Base-by-base conservation (phyloP, 805 yeast species). In the Yarrowia sp. region DNA sequence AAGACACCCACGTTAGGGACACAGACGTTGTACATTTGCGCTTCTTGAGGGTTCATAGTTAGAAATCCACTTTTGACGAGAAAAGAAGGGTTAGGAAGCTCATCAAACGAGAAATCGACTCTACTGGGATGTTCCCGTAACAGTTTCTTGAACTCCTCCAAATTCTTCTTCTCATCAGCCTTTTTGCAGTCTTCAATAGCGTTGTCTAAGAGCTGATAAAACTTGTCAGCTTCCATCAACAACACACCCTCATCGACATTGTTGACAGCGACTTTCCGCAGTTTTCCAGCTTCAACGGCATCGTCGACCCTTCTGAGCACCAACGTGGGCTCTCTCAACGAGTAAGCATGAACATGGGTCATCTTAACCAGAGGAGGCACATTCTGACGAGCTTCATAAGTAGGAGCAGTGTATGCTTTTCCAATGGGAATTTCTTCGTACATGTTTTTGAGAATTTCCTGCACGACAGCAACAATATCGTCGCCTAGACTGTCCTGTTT, bases 1-100 rank as follows among this genome's bases (percentile, higher is more conserved):
- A 74, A 74, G 7, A 76, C 71, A 2, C 83, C 83, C 35, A 79
- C 75, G 49, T 74, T 73, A 0, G 83, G 83, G 1, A 79, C 67
- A 4, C 80, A 73, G 9, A 80, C 69, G 3, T 70, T 69, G 70
- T 78, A 77, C 14, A 72, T 73, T 16, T 78, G 79, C 1, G 74
- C 73, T 7, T 70, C 67, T 7, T 77, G 76, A 1, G 80, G 76
- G 10, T 74, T 74, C 14, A 79, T 71, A 2, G 80, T 77, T 15
- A 81, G 74, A 69, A 77, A 75, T 5, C 83, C 83, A 15, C 72
- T 67, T 1, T 63, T 45, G 7, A 79, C 70, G 15, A 79, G 70
- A 7, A 58, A 69, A 10, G 69, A 61, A n/a, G 65, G 32, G n/a
- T 68, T 72, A 12, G 71, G 65, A 12, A 78, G 71, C 8, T 77